Conservation (phyloP, 495 filamentous ascomycete genomes). For the Hyaloscypha hepaticicola region DNA sequence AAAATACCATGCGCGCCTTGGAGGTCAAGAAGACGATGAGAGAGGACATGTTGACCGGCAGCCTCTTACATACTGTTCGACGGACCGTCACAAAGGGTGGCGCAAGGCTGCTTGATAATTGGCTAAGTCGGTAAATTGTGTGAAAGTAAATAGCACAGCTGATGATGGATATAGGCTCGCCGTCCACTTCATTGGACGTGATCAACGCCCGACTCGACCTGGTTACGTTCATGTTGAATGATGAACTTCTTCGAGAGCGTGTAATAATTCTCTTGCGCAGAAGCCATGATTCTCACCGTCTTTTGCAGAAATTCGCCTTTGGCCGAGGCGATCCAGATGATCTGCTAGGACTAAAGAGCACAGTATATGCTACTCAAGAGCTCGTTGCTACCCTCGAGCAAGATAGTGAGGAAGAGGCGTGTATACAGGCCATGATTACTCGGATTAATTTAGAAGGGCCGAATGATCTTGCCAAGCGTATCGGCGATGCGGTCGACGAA, state of each 20-base stretch:
- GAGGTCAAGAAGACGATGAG: constrained; percentile 84
- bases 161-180: constrained; percentile 46
- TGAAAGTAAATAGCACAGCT: not conserved
- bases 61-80: constrained; percentile 83
- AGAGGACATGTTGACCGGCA: constrained; percentile 73
- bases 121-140: constrained; percentile 61
- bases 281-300: constrained; percentile 81
- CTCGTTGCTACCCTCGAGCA: constrained; percentile 48
- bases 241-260: constrained; percentile 63
- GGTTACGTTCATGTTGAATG: constrained; percentile 67
- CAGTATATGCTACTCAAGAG: constrained; percentile 73
- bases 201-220: constrained; percentile 84
- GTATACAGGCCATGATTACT: constrained; percentile 53
- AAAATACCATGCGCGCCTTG: constrained; percentile 81
- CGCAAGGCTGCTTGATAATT: constrained; percentile 73
- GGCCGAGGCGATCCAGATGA: constrained; percentile 95
- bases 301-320: constrained; percentile 90
- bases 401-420: constrained; percentile 28
- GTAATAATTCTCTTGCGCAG: constrained; percentile 66
- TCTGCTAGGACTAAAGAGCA: constrained; percentile 75
- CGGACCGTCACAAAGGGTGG: constrained; percentile 90
- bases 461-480: constrained; percentile 62
- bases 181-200: constrained; percentile 75
- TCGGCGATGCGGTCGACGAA: constrained; percentile 83
- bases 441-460: constrained; percentile 71